Evolutionary conservation across 2,329 filamentous ascomycete species (phyloP).

Genomic region (Beauveria pseudobassiana): DNA sequence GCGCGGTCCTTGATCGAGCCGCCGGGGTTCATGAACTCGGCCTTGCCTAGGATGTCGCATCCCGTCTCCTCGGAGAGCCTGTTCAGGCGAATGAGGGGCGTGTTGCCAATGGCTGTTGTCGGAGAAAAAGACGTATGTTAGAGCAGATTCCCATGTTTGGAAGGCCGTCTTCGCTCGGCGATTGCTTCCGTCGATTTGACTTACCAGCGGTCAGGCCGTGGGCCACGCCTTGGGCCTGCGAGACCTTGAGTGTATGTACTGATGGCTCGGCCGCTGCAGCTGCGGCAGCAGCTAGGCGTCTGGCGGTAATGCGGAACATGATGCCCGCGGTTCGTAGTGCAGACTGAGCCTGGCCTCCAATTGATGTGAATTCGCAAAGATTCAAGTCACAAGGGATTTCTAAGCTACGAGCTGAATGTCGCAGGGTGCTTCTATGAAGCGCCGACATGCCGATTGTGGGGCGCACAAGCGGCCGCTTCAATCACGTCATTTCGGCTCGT

Average conservation of each 20-base stretch:
- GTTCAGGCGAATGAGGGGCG: constrained; percentile 85
- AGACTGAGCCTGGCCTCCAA: neutral
- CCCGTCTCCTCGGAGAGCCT: constrained; percentile 82
- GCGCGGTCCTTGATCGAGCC: constrained; percentile 95
- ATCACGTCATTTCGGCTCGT: constrained; percentile 13
- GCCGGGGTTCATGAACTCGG: constrained; percentile 97
- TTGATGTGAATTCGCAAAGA: neutral
- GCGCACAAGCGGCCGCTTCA: neutral
- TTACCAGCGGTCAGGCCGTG: constrained; percentile 76
- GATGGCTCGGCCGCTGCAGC: constrained; percentile 41
- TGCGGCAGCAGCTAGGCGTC: constrained; percentile 47
- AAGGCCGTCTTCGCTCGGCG: neutral
- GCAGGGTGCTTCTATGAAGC: neutral
- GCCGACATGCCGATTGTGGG: neutral
- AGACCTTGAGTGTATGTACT: constrained; percentile 62
- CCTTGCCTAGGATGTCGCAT: constrained; percentile 91
- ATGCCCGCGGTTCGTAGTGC: neutral
- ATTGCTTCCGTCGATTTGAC: constrained; percentile 11
- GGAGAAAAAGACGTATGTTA: neutral
- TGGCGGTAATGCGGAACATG: constrained; percentile 65
- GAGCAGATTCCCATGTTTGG: neutral
- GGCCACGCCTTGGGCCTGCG: constrained; percentile 70
- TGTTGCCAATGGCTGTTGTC: constrained; percentile 83
- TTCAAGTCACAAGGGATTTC: neutral
- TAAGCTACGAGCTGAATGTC: neutral